Evolutionary conservation across 768 basidiomycete genomes (phyloP), one percentile per base, ranked within the genome.

Genomic region (Rhodosporidiobolus sp.): DNA sequence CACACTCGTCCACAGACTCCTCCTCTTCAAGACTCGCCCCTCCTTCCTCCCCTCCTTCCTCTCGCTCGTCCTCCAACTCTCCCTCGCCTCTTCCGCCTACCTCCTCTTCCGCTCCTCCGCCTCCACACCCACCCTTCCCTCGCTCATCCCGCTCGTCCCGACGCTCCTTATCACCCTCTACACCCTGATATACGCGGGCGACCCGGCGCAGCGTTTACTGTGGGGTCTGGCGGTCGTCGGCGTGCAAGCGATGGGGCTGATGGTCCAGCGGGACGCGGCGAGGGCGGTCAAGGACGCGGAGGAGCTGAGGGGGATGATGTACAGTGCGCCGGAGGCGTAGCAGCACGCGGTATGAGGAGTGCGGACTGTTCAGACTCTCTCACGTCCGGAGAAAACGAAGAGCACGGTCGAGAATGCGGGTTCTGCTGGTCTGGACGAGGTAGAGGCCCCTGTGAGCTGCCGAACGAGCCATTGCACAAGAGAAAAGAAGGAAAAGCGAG

Each of bases 261-360:
- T 52, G 17, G 34, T 64, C 5, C 43, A 62, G 20, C n/a, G 19
- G 16, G 63, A 65, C 6, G 64, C 48, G 10, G 0, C 22, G 16
- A 32, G 38, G 19, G 54, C 43, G 1, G 43, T 73, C 10, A 12
- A 35, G 14, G 64, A 66, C 20, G 72, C 64, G 24, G 28, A 53
- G 24, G 43, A 26, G 24, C 53, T 73, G 4, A 11, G 53, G 3
- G 19, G n/a, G 17, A 34, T 66, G 35, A 69, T 65, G 67, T 73
- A 73, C 35, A 28, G 53, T 8, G 63, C 67, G 1, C 72, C 72
- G 2, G 67, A 69, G 16, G 72, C 72, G 17, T 73, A 34, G 35
- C 22, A 1, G 20, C 28, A 4, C n/a, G n/a, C 34, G 24, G 11
- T 10, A 19, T 46, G 11, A 19, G 10, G 19, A 26, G 14, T 52